These are phyloP conservation scores for Elsinoe arachidis DNA, from an alignment of 2,329 filamentous ascomycete genomes.

Conservation along the genomic window DNA sequence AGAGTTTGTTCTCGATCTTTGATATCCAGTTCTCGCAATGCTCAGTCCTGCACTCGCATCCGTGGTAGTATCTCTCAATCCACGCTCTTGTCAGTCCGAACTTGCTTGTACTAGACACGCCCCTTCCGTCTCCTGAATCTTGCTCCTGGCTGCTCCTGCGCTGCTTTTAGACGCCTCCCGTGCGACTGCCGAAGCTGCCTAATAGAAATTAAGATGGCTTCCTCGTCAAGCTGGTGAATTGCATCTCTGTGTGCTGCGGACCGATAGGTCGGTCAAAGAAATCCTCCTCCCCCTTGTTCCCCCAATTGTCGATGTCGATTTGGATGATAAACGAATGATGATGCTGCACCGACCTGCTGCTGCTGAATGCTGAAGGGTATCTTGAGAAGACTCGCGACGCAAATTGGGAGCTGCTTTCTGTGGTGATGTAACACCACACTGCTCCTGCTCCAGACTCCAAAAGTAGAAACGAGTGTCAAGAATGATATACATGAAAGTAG, in stretches of 20 bases:
- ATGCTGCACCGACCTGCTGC: background rate
- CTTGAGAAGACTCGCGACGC: conserved; percentile 1
- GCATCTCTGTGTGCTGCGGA: background rate
- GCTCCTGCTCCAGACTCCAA: background rate
- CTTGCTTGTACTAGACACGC: background rate
- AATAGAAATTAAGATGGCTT: background rate
- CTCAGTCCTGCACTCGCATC: too few species aligned
- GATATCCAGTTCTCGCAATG: too few species aligned
- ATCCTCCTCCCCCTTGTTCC: background rate
- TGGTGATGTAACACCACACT: background rate
- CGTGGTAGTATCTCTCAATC: too few species aligned
- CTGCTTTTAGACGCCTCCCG: too few species aligned
- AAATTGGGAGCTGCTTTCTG: background rate
- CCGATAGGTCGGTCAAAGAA: background rate
- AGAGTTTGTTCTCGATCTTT: too few species aligned
- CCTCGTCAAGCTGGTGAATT: background rate
- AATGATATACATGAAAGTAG: conserved; percentile 1
- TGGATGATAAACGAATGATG: background rate
- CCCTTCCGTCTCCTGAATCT: background rate
- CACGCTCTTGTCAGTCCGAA: too few species aligned
- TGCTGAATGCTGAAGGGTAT: background rate
- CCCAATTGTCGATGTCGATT: background rate
- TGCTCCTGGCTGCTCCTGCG: background rate
- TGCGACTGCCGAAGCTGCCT: background rate
- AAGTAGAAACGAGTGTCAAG: background rate